A percentile compares a stretch with the other conserved stretches of the same genome.
phyloP scores from a whole-genome alignment of 2,329 filamentous ascomycete genomes.

The Neophaeococcomyces mojaviensis region DNA sequence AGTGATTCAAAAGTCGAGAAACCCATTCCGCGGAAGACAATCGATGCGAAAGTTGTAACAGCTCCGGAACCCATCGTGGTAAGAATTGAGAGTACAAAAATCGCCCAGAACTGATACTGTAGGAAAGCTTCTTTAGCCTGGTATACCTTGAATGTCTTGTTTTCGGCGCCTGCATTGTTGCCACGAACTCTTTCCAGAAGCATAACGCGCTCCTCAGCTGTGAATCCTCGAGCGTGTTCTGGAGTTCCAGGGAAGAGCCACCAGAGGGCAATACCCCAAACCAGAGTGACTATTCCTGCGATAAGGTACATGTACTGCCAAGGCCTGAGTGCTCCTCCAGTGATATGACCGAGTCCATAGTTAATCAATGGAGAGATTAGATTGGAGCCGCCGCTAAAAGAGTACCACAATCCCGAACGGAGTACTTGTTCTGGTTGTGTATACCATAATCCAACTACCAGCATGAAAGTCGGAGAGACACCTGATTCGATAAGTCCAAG shows the following conservation, averaged over 20 bases:
- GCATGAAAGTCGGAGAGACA: slow-evolving; percentile 53
- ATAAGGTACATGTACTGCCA: slow-evolving; percentile 48
- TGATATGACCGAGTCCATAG: slow-evolving; percentile 50
- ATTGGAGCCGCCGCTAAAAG: slow-evolving; percentile 53
- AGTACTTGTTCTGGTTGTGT: slow-evolving; percentile 51
- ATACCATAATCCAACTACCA: slow-evolving; percentile 56
- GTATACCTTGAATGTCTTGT: slow-evolving; percentile 41
- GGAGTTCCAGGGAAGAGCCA: slow-evolving; percentile 45
- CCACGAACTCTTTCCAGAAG: slow-evolving; percentile 17
- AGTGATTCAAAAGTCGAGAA: slow-evolving; percentile 30
- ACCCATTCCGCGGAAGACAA: slow-evolving; percentile 34
- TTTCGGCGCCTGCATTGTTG: slow-evolving; percentile 41
- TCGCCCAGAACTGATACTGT: slow-evolving; percentile 39
- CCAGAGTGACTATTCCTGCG: slow-evolving; percentile 40
- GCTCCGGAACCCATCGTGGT: slow-evolving; percentile 34
- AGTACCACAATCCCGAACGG: slow-evolving; percentile 55
- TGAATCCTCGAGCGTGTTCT: slow-evolving; percentile 32
- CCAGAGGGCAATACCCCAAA: slow-evolving; percentile 36
- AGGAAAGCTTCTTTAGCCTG: slow-evolving; percentile 40
- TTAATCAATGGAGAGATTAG: slow-evolving; percentile 42
- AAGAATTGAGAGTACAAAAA: slow-evolving; percentile 27
- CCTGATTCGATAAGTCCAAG: slow-evolving; percentile 55
- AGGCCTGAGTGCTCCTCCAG: slow-evolving; percentile 29
- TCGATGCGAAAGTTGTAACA: slow-evolving; percentile 31
- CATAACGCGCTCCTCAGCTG: slow-evolving; percentile 15